A percentile compares a stretch with the other conserved stretches of the same genome.
phyloP scores from a whole-genome alignment of 352 stramenopile species.

The Phytophthora syringae region DNA sequence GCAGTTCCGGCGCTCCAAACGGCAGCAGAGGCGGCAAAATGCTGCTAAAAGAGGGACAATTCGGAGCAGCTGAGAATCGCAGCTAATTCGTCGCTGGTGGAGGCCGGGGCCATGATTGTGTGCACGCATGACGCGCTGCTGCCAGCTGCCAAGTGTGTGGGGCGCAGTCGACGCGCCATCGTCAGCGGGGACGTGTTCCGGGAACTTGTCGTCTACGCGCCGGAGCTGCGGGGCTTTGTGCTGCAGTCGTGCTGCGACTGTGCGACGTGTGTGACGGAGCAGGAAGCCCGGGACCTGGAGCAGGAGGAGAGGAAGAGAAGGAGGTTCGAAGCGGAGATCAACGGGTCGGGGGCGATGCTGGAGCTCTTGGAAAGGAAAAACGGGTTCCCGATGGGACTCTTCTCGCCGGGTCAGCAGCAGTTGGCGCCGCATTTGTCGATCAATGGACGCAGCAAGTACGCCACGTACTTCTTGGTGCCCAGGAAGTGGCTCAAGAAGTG shows the following conservation, averaged over 20 bases:
- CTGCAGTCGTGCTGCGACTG: slow-evolving; percentile 64
- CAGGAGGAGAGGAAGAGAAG: slow-evolving; percentile 55
- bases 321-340: slow-evolving; percentile 75
- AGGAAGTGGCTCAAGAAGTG: slow-evolving; percentile 88
- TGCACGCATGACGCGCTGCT: slow-evolving; percentile 71
- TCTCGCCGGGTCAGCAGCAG: slow-evolving; percentile 59
- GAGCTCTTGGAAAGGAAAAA: slow-evolving; percentile 82
- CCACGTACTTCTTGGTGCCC: slow-evolving; percentile 81
- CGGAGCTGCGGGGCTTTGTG: slow-evolving; percentile 64
- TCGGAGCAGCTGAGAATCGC: slow-evolving; percentile 4
- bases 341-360: slow-evolving; percentile 65
- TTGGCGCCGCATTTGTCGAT: slow-evolving; percentile 62
- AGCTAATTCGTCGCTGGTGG: slow-evolving; percentile 32
- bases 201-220: slow-evolving; percentile 61
- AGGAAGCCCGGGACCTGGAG: slow-evolving; percentile 60
- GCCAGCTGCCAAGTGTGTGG: slow-evolving; percentile 62
- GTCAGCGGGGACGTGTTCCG: slow-evolving; percentile 52
- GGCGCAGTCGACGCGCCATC: slow-evolving; percentile 62
- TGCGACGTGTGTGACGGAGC: slow-evolving; percentile 56
- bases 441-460: slow-evolving; percentile 52
- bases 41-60: slow-evolving; percentile 34
- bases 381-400: slow-evolving; percentile 80
- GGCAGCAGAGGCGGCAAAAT: slow-evolving; percentile 64
- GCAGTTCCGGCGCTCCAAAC: slow-evolving; percentile 76
- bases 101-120: slow-evolving; percentile 61